phyloP scores from a whole-genome alignment of 1,284 basidiomycete species.

The Marasmius sp. region DNA sequence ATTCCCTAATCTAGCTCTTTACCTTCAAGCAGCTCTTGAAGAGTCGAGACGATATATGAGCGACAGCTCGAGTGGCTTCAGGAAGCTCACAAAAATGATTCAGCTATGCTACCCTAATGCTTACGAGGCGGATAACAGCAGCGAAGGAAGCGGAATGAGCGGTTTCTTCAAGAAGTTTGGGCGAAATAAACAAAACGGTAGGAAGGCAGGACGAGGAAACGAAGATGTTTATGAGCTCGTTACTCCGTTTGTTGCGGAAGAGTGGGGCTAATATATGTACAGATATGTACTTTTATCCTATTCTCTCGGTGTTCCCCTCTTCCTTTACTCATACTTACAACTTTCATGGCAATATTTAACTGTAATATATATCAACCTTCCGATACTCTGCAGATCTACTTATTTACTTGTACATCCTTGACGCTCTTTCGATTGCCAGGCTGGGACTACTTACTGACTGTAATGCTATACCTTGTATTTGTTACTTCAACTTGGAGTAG shows the following conservation, averaged over 20 bases:
- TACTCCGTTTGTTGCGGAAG: conserved; percentile 74
- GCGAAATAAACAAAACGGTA: conserved; percentile 47
- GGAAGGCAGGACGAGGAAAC: conserved; percentile 52
- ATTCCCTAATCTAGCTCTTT: conserved; percentile 72
- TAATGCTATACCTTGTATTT: no score
- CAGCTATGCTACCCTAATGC: conserved; percentile 59
- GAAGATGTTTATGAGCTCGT: conserved; percentile 77
- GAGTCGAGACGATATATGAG: conserved; percentile 59
- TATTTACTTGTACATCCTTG: no score
- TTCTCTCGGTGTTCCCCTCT: no score
- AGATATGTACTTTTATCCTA: neutral
- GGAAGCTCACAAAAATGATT: conserved; percentile 67
- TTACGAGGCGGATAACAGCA: conserved; percentile 35
- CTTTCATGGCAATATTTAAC: no score
- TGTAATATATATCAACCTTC: neutral
- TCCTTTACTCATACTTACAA: no score
- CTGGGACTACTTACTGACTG: no score
- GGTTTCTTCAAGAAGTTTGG: conserved; percentile 62
- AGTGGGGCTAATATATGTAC: conserved; percentile 44
- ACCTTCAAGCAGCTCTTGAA: conserved; percentile 68
- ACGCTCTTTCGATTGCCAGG: no score
- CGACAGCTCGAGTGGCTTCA: conserved; percentile 58
- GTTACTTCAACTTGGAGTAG: no score
- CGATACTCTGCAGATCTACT: no score
- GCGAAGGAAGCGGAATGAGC: conserved; percentile 35